Percentiles rank a stretch among this genome's conserved stretches.
Conservation (phyloP, 441 rosid genomes). For the Daphne laureola region DNA sequence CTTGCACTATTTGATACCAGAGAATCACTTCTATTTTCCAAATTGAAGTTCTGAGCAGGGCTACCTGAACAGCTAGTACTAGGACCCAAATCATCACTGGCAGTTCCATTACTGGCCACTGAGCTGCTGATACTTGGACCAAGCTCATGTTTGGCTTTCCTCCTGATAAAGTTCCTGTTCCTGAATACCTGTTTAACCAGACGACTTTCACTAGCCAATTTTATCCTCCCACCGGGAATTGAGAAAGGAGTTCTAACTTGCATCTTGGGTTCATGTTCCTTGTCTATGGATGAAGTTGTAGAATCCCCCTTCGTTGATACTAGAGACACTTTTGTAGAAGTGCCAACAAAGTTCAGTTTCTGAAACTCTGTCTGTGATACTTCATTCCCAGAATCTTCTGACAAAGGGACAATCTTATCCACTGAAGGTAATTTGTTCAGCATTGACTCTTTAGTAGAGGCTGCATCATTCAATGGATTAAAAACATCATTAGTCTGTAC, state of each 20-base stretch:
- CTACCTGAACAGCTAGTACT: conserved; percentile 25
- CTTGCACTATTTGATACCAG: conserved; percentile 26
- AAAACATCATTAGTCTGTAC: conserved; percentile 22
- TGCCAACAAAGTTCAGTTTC: conserved; percentile 16
- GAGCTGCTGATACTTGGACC: conserved; percentile 24
- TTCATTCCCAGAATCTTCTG: conserved; percentile 17
- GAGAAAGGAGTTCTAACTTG: conserved; percentile 22
- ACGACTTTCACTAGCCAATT: conserved; percentile 22
- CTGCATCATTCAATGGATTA: conserved; percentile 14
- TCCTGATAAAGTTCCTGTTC: conserved; percentile 43
- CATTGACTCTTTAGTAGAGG: conserved; percentile 7
- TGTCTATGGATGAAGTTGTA: conserved; percentile 18
- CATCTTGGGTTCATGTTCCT: conserved; percentile 30
- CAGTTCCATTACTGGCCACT: conserved; percentile 18
- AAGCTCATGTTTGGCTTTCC: conserved; percentile 43
- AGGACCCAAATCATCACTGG: conserved; percentile 27
- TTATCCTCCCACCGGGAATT: conserved; percentile 21
- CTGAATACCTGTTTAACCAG: conserved; percentile 47
- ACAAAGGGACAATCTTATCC: conserved; percentile 26
- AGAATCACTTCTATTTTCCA: conserved; percentile 25
- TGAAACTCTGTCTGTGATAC: conserved; percentile 18
- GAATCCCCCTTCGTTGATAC: conserved; percentile 19
- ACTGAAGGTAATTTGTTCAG: conserved; percentile 17
- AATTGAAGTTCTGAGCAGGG: conserved; percentile 13
- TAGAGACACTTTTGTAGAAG: conserved; percentile 22